These are phyloP conservation scores for Huiozyma sinensis DNA, from an alignment of 805 yeast species.

Conservation along the genomic window DNA sequence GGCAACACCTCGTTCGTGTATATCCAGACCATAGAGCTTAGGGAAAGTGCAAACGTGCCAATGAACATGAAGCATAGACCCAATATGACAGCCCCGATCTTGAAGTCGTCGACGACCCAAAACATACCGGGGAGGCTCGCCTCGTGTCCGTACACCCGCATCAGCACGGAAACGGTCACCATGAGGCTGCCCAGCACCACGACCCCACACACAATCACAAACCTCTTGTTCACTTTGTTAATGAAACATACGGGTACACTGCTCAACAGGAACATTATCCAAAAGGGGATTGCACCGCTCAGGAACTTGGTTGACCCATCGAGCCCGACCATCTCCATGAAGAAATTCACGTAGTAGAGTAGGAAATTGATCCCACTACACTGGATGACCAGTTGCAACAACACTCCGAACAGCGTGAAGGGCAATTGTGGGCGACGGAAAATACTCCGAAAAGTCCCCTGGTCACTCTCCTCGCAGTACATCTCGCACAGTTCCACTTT, in stretches of 20 bases:
- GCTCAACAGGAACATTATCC: slow-evolving; percentile 33
- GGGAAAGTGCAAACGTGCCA: slow-evolving; percentile 35
- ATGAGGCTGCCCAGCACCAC: slow-evolving; percentile 30
- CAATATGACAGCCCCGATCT: background rate
- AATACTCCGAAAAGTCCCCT: slow-evolving; percentile 17
- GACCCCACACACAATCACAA: slow-evolving; percentile 36
- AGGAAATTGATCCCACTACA: slow-evolving; percentile 35
- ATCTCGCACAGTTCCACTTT: slow-evolving; percentile 13
- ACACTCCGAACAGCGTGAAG: slow-evolving; percentile 30
- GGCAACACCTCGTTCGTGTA: slow-evolving; percentile 43
- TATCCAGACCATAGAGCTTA: slow-evolving; percentile 39
- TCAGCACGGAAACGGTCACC: slow-evolving; percentile 22
- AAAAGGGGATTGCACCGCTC: slow-evolving; percentile 32
- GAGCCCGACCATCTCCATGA: slow-evolving; percentile 40
- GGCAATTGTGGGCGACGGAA: slow-evolving; percentile 27
- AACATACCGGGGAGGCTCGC: background rate
- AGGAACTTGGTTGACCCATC: slow-evolving; percentile 26
- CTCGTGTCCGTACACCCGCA: background rate
- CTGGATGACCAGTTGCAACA: slow-evolving; percentile 35
- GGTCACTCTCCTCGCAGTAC: slow-evolving; percentile 4
- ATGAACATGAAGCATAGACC: background rate
- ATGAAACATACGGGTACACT: slow-evolving; percentile 35
- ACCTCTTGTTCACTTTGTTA: slow-evolving; percentile 38
- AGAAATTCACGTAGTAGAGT: slow-evolving; percentile 35
- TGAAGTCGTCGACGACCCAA: background rate